phyloP scores from a whole-genome alignment of 2,329 filamentous ascomycete species.

The Penicillium hordei region DNA sequence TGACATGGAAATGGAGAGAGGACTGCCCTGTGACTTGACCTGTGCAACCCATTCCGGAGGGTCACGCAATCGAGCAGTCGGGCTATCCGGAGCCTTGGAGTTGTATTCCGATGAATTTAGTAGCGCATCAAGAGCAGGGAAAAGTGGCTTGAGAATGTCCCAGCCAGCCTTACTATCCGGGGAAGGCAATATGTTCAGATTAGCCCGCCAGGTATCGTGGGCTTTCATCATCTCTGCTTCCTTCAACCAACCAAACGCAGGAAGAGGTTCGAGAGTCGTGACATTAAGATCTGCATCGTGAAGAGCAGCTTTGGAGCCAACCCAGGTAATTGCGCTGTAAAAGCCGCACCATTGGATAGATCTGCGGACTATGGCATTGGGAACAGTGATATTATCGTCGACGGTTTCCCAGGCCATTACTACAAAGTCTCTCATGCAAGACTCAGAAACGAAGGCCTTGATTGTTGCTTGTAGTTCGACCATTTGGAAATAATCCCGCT shows the following conservation, averaged over 20 bases:
- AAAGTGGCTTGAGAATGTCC: conserved; percentile 27
- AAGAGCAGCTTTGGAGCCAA: conserved; percentile 41
- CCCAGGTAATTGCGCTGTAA: conserved; percentile 49
- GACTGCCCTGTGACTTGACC: conserved; percentile 34
- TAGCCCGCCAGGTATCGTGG: conserved; percentile 45
- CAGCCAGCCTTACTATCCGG: conserved; percentile 24
- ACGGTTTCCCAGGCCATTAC: conserved; percentile 50
- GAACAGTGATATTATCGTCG: conserved; percentile 38
- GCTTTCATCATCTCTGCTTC: conserved; percentile 46
- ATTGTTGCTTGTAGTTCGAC: conserved; percentile 42
- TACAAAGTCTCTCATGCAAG: conserved; percentile 45
- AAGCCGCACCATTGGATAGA: conserved; percentile 50
- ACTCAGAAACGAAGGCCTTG: conserved; percentile 48
- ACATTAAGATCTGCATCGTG: conserved; percentile 35
- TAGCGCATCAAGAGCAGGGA: conserved; percentile 29
- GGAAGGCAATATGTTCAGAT: conserved; percentile 26
- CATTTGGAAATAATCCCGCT: conserved; percentile 49
- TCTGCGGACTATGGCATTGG: conserved; percentile 46
- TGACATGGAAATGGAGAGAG: conserved; percentile 39
- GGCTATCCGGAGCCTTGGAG: conserved; percentile 4
- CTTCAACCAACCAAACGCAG: conserved; percentile 51
- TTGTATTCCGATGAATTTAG: conserved; percentile 27
- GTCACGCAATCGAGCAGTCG: conserved; percentile 22
- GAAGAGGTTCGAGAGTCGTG: conserved; percentile 41
- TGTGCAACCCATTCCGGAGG: conserved; percentile 37